phyloP scores from a whole-genome alignment of 345 rosid genomes.

The Limnanthes douglasii region DNA sequence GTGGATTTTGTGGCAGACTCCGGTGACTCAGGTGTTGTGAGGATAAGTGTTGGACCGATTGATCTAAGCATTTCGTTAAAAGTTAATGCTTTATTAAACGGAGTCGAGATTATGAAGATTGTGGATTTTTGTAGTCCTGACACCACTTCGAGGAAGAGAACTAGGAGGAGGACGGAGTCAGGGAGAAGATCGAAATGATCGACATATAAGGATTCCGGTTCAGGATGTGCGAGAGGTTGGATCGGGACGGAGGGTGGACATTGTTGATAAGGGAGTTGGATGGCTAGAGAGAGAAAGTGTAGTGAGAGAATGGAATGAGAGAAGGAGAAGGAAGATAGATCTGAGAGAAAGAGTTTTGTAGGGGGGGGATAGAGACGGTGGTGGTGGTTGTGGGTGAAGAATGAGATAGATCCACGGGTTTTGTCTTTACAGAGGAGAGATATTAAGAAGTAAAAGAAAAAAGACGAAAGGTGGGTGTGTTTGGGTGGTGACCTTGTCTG shows the following conservation, averaged over 20 bases:
- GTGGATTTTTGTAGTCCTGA: conserved; percentile 15
- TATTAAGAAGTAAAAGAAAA: too few species aligned
- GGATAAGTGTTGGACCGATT: conserved; percentile 74
- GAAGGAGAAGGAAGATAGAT: too few species aligned
- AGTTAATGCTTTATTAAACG: conserved; percentile 67
- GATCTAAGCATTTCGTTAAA: conserved; percentile 39
- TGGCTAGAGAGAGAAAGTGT: too few species aligned
- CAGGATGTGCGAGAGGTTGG: conserved; percentile 35
- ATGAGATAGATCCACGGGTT: too few species aligned
- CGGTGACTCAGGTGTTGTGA: conserved; percentile 29
- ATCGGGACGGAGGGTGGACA: conserved; percentile 39
- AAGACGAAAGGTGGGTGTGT: too few species aligned
- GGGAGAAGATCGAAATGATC: conserved; percentile 92
- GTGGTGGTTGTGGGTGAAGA: too few species aligned
- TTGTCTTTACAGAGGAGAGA: too few species aligned
- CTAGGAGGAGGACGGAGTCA: conserved; percentile 53
- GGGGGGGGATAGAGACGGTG: too few species aligned
- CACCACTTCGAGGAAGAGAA: conserved; percentile 27
- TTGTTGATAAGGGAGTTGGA: too few species aligned
- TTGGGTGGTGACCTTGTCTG: too few species aligned
- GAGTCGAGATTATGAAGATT: conserved; percentile 82
- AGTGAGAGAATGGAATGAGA: too few species aligned
- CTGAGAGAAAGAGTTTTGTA: too few species aligned
- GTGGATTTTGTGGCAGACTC: conserved; percentile 64
- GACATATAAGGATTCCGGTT: conserved; percentile 14